Percentiles rank a stretch among this genome's conserved stretches.
Evolutionary conservation across 768 basidiomycete genomes (phyloP).

Genomic region (Daedaleopsis nitida): DNA sequence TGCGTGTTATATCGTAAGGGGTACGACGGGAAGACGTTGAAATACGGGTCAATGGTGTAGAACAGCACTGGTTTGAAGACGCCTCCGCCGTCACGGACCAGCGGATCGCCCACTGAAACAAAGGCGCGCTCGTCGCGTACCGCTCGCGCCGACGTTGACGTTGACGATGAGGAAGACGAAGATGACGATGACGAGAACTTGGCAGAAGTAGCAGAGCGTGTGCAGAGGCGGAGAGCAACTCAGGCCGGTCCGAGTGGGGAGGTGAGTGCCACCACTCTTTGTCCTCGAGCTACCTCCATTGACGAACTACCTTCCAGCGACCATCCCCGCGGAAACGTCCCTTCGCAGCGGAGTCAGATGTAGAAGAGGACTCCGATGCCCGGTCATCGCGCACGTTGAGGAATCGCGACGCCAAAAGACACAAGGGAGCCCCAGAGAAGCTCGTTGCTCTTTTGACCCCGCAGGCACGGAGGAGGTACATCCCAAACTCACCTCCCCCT

Average conservation of each 20-base stretch:
- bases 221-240: background rate
- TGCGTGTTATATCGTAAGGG: background rate
- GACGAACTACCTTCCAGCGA: background rate
- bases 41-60: background rate
- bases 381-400: background rate
- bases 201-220: background rate
- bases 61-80: background rate
- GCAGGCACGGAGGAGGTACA: background rate
- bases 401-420: background rate
- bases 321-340: background rate
- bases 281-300: background rate
- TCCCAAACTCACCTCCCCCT: background rate
- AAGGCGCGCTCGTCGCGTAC: background rate
- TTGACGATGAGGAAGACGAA: background rate
- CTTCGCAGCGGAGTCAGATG: background rate
- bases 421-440: background rate
- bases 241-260: background rate
- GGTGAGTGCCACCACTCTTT: background rate
- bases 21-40: background rate
- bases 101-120: background rate
- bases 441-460: background rate
- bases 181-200: background rate
- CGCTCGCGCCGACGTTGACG: background rate
- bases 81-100: background rate
- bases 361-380: background rate